Conservation (phyloP, 2,329 filamentous ascomycete genomes). For the Ceratocystis eucalypticola region DNA sequence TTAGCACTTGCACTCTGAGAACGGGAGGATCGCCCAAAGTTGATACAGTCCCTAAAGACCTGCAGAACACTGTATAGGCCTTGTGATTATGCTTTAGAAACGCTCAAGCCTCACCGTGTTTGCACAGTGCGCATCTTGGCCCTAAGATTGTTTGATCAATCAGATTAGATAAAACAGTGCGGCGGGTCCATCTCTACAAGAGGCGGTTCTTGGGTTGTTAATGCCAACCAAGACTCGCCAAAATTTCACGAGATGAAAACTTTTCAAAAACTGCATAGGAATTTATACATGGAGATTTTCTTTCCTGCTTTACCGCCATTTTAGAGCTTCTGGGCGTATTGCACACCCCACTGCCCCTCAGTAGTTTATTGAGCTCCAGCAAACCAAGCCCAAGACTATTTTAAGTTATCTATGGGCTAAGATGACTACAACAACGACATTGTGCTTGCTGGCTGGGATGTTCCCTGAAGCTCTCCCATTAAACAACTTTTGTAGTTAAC, state of each 20-base stretch:
- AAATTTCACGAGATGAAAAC: background rate
- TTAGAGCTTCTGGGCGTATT: background rate
- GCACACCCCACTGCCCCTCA: background rate
- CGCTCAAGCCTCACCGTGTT: background rate
- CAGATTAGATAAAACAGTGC: slow-evolving; percentile 16
- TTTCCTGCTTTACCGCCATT: background rate
- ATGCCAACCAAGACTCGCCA: background rate
- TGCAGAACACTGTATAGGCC: too few species aligned
- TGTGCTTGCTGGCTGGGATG: slow-evolving; percentile 5
- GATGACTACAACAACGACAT: slow-evolving; percentile 4
- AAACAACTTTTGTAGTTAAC: background rate
- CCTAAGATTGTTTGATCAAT: slow-evolving; percentile 5
- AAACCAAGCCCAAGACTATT: background rate
- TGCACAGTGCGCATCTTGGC: background rate
- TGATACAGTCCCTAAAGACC: too few species aligned
- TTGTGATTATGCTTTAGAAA: too few species aligned
- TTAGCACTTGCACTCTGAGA: background rate
- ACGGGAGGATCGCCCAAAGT: background rate
- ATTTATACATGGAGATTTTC: background rate
- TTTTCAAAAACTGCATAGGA: background rate
- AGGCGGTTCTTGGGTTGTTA: background rate
- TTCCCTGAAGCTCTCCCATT: slow-evolving; percentile 7
- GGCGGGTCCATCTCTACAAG: background rate
- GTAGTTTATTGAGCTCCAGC: background rate
- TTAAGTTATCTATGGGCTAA: background rate